Percentiles rank a stretch among this genome's conserved stretches.
Conservation (phyloP, 2,329 filamentous ascomycete species). For the Fusarium sacchari region DNA sequence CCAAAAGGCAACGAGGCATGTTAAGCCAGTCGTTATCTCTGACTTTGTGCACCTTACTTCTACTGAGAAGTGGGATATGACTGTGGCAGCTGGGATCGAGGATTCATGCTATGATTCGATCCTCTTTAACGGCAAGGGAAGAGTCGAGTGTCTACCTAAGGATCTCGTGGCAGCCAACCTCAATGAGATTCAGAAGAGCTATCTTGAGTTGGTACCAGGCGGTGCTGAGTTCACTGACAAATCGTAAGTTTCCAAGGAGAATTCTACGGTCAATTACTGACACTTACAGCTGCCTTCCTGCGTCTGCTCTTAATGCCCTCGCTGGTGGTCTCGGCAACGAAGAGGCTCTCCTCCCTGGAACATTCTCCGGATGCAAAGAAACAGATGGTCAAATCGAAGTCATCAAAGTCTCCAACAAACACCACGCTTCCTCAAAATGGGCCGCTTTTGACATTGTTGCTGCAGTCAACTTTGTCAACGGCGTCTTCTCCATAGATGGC, state of each 20-base stretch:
- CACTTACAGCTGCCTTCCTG: constrained; percentile 36
- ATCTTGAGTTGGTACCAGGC: constrained; percentile 44
- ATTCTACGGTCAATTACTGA: neutral
- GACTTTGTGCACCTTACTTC: constrained; percentile 68
- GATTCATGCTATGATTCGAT: constrained; percentile 68
- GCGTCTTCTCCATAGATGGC: constrained; percentile 60
- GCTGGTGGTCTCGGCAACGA: constrained; percentile 44
- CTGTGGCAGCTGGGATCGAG: constrained; percentile 57
- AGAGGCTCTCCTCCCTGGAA: constrained; percentile 52
- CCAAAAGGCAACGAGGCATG: constrained; percentile 57
- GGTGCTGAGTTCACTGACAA: constrained; percentile 53
- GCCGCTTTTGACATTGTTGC: constrained; percentile 65
- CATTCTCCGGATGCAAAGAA: constrained; percentile 59
- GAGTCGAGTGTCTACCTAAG: constrained; percentile 60
- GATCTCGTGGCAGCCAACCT: constrained; percentile 55
- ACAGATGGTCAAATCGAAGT: constrained; percentile 57
- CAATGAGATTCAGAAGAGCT: constrained; percentile 44
- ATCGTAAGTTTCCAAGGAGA: constrained; percentile 41
- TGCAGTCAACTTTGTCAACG: constrained; percentile 58
- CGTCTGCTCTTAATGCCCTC: constrained; percentile 53
- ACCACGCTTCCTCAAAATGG: constrained; percentile 51
- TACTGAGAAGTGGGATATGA: constrained; percentile 56
- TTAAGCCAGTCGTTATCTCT: constrained; percentile 61
- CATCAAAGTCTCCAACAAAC: constrained; percentile 53
- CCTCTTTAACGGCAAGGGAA: constrained; percentile 70